A percentile compares a stretch with the other conserved stretches of the same genome.
Evolutionary conservation across 257 asterid species (phyloP).

Genomic region (Solanum virginianum): DNA sequence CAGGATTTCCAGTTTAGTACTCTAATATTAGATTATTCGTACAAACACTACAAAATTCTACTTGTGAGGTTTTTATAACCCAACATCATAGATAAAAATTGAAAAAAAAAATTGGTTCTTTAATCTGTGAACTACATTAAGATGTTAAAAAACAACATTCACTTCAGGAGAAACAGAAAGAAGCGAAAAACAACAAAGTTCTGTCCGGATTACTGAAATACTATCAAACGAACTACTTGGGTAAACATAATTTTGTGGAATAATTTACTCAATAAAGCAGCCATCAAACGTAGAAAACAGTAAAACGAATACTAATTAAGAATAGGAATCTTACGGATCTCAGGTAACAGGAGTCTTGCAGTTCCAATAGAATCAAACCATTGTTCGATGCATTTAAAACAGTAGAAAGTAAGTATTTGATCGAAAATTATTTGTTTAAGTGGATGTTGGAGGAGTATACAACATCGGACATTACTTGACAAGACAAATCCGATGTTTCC

Average conservation of each 20-base stretch:
- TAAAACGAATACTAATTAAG: not conserved
- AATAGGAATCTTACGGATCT: not conserved
- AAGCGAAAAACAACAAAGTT: not conserved
- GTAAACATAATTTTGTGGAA: not conserved
- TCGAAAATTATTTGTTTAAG: too few relatives aligned
- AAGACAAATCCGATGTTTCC: not conserved
- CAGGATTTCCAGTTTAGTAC: not conserved
- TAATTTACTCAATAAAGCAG: not conserved
- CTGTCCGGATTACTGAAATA: not conserved
- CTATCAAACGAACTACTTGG: not conserved
- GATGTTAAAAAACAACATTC: not conserved
- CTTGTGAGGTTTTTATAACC: not conserved
- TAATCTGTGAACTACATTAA: not conserved
- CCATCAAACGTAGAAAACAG: not conserved
- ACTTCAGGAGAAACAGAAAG: not conserved
- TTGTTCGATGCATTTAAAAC: not conserved
- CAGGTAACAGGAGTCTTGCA: not conserved
- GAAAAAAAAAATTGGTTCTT: not conserved
- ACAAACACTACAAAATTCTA: not conserved
- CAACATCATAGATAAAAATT: not conserved
- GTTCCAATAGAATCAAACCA: not conserved
- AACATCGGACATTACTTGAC: not conserved
- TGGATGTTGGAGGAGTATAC: not conserved
- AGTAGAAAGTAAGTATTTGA: not conserved
- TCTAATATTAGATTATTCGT: not conserved